Evolutionary conservation across 2,329 filamentous ascomycete genomes (phyloP).

Genomic region (Mycosphaerella sp.): DNA sequence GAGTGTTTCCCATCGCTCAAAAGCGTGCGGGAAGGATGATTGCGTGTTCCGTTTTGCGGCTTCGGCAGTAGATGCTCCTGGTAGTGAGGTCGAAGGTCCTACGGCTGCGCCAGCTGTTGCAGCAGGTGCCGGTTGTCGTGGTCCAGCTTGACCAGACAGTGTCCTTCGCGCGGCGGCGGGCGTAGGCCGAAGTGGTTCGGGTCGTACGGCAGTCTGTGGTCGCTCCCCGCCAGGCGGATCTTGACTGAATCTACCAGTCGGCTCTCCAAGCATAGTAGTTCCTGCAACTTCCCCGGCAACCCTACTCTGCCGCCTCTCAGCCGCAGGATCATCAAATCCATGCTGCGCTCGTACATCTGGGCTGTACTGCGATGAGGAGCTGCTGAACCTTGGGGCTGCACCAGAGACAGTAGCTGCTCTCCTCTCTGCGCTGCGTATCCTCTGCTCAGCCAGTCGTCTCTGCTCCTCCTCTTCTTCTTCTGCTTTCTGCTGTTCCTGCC

Average conservation of each 20-base stretch:
- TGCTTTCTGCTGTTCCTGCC: constrained; percentile 54
- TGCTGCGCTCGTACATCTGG: constrained; percentile 23
- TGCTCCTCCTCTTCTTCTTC: constrained; percentile 41
- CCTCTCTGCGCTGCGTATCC: constrained; percentile 52
- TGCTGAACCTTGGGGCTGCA: constrained; percentile 22
- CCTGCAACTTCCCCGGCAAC: constrained; percentile 28
- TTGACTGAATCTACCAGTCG: constrained; percentile 27
- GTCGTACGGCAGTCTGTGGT: constrained; percentile 20
- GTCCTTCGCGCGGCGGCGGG: constrained; percentile 23
- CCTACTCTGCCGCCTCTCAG: constrained; percentile 20
- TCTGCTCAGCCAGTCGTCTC: constrained; percentile 51
- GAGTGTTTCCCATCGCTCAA: constrained; percentile 93
- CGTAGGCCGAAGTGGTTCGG: constrained; percentile 19
- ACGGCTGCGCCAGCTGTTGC: constrained; percentile 15
- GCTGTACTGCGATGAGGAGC: constrained; percentile 28
- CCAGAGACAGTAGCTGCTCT: constrained; percentile 42
- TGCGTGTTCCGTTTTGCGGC: constrained; percentile 29
- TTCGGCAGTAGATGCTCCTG: constrained; percentile 16
- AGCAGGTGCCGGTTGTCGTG: constrained; percentile 23
- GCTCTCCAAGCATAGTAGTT: constrained; percentile 30
- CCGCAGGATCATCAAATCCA: constrained; percentile 22
- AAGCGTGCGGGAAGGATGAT: constrained; percentile 87
- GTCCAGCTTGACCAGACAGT: constrained; percentile 21
- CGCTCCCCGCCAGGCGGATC: constrained; percentile 19
- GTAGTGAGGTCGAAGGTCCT: constrained; percentile 16